Evolutionary conservation across 805 yeast genomes (phyloP).

Genomic region (Yarrowia deformans): DNA sequence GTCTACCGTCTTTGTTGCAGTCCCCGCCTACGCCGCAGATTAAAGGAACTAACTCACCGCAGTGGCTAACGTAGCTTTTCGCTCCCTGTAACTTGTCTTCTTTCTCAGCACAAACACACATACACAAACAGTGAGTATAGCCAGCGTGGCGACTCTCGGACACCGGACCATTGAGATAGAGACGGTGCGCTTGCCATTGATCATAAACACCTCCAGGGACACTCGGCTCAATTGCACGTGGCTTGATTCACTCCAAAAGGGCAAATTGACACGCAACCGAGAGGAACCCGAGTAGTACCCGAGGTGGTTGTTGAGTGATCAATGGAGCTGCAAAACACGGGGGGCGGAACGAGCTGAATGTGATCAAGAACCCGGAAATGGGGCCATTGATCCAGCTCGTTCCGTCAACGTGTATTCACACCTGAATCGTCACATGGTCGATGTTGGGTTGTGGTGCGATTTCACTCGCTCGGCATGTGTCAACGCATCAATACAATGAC

Average conservation of each 20-base stretch:
- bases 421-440: too few species aligned
- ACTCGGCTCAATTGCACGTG: constrained; percentile 20
- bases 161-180: background rate
- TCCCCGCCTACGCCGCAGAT: constrained; percentile 40
- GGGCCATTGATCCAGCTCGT: too few species aligned
- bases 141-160: background rate
- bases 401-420: too few species aligned
- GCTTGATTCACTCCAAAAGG: background rate
- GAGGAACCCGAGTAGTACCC: constrained; percentile 8
- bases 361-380: too few species aligned
- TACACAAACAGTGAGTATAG: constrained; percentile 38
- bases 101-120: constrained; percentile 37
- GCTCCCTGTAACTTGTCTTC: constrained; percentile 32
- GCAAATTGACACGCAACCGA: constrained; percentile 11
- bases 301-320: background rate
- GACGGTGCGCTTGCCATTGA: background rate
- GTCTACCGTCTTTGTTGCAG: constrained; percentile 35
- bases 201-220: background rate
- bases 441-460: too few species aligned
- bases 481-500: background rate
- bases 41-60: constrained; percentile 26
- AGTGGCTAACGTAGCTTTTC: constrained; percentile 34
- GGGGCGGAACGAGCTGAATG: too few species aligned
- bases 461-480: too few species aligned
- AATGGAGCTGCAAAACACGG: too few species aligned